Conservation (phyloP, 306 rosid species). For the Quercus dentata region DNA sequence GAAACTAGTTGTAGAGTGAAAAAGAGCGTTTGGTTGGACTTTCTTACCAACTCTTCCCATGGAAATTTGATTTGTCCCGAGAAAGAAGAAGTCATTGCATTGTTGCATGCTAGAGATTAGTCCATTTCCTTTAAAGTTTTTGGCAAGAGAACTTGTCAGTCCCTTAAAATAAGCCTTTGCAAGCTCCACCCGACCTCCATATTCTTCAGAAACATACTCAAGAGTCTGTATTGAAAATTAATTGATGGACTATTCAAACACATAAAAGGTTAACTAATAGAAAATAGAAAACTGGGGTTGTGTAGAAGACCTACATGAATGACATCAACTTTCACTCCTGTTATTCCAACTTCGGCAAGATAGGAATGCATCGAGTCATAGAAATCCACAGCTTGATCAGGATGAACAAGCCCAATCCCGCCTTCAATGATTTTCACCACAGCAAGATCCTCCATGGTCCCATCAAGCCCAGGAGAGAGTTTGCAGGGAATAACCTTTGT, state of each 20-base stretch:
- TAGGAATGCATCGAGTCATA: constrained; percentile 84
- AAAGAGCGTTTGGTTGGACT: neutral
- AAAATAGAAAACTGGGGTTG: neutral
- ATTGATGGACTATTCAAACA: neutral
- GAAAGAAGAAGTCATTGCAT: constrained; percentile 90
- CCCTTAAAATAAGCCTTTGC: constrained; percentile 76
- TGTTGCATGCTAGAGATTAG: constrained; percentile 93
- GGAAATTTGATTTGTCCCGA: constrained; percentile 67
- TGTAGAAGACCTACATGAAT: constrained; percentile 53
- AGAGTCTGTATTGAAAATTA: constrained; percentile 35
- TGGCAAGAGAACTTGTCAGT: constrained; percentile 49
- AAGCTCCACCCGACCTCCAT: constrained; percentile 83
- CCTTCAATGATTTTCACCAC: constrained; percentile 63
- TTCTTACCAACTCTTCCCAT: constrained; percentile 75
- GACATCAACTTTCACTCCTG: constrained; percentile 86
- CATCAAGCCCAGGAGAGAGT: constrained; percentile 69
- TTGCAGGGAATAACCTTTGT: constrained; percentile 54
- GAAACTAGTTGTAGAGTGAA: neutral
- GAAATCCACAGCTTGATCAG: constrained; percentile 58
- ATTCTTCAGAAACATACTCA: constrained; percentile 65
- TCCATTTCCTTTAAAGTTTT: constrained; percentile 76
- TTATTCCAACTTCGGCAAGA: constrained; percentile 63
- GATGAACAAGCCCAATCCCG: constrained; percentile 81
- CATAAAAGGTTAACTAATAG: neutral
- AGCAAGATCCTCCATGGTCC: constrained; percentile 76